Conservation (phyloP, 2,329 filamentous ascomycete genomes). For the Paecilomyces dactylethromorphus region DNA sequence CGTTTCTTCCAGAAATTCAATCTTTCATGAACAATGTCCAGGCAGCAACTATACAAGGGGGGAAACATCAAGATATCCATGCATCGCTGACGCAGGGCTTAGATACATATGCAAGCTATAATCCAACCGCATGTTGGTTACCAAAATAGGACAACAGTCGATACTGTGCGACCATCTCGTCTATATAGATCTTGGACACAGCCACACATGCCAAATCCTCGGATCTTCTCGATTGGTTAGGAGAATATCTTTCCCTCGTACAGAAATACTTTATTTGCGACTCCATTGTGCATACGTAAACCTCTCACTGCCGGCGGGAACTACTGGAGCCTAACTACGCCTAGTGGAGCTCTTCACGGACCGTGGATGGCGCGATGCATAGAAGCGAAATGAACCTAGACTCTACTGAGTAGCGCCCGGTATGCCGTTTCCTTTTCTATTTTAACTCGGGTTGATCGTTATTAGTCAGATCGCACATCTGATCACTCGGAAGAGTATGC, state of each 20-base stretch:
- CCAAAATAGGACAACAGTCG: no score
- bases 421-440: background rate
- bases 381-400: background rate
- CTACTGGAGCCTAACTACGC: background rate
- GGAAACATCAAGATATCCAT: no score
- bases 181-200: background rate
- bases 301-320: background rate
- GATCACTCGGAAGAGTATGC: background rate
- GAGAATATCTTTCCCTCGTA: background rate
- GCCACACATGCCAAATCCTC: background rate
- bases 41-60: no score
- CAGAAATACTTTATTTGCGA: background rate
- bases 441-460: background rate
- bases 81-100: no score
- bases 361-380: background rate
- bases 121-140: no score
- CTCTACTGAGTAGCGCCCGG: background rate
- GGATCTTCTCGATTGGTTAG: background rate
- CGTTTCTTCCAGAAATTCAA: background rate
- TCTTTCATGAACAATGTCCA: no score
- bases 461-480: background rate
- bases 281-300: background rate
- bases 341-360: background rate
- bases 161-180: no score
- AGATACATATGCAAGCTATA: no score